Evolutionary conservation across 2,329 filamentous ascomycete genomes (phyloP), one percentile per base, ranked within the genome.

Genomic region (Penicillium concentricum): DNA sequence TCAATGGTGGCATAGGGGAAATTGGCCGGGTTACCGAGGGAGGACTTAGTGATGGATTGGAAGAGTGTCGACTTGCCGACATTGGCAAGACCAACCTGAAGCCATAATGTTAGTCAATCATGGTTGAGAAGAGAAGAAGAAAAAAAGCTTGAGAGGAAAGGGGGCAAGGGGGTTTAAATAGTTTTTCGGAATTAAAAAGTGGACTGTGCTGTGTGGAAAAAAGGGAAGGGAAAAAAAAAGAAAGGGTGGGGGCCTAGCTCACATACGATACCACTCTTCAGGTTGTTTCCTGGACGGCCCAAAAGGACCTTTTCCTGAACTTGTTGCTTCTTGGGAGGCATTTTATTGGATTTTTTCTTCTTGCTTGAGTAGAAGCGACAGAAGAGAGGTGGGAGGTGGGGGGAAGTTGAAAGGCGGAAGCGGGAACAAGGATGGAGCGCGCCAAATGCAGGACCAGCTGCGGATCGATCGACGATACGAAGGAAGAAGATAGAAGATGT

Each of bases 1-100:
- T 99, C 92, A 78, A 99, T 99, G 71, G 94, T 99, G 74, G 94
- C 94, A 82, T 96, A 99, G 54, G 94, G 94, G 76, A 97, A 99
- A 82, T 99, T 99, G 82, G 94, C 94, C 70, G 95, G 95, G 82
- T 97, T 99, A 80, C 95, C 94, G 72, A 99, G 88, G 65, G 87
- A 87, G 79, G 89, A 96, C 84, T 97, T 97, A 75, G 94, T 99
- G 79, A 99, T 97, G 74, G 94, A 92, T 83, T 99, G 95, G 86
- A 99, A 99, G 71, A 99, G 87, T 34, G 95, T 99, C 66, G 94
- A 99, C 83, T 99, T 99, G 78, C 94, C 94, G 69, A 99, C 95
- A 79, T 99, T 99, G 78, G 94, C 94, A 72, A 99, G 87, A 80
- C 94, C 94, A 78, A 99, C 92, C 92, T 96, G 76, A 53, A 59